These are phyloP conservation scores for Astragalus membranaceus DNA, from an alignment of 306 rosid genomes.

Conservation along the genomic window DNA sequence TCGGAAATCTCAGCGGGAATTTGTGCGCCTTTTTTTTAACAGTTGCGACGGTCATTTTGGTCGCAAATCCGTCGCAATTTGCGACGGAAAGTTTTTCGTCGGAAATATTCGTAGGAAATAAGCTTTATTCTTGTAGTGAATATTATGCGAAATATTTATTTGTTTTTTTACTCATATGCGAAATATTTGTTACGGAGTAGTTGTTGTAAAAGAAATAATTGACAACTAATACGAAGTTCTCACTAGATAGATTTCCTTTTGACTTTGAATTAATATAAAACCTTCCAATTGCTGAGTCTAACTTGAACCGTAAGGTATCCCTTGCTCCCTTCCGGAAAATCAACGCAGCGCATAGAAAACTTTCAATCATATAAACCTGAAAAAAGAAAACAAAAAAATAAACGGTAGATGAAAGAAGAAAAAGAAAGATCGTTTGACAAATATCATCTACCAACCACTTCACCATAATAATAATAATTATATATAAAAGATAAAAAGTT, in stretches of 20 bases:
- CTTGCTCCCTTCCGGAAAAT: constrained; percentile 3
- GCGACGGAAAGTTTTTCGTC: no score
- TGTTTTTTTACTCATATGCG: no score
- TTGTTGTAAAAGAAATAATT: no score
- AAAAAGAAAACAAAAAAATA: not conserved
- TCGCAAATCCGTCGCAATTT: no score
- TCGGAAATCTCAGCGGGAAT: no score
- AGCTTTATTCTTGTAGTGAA: no score
- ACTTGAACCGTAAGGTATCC: constrained; percentile 32
- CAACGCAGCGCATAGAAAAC: not conserved
- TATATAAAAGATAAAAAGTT: not conserved
- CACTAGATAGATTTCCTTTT: not conserved
- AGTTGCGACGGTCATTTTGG: no score
- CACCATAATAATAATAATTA: not conserved
- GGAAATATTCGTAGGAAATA: no score
- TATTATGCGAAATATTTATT: no score
- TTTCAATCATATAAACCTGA: not conserved
- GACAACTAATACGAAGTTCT: no score
- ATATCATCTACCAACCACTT: constrained; percentile 30
- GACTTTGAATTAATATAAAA: constrained; percentile 26
- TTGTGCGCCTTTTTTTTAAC: no score
- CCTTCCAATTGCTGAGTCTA: constrained; percentile 12
- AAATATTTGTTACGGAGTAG: no score
- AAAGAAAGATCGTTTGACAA: constrained; percentile 25
- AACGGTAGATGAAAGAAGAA: not conserved